A percentile compares a stretch with the other conserved stretches of the same genome.
These are phyloP conservation scores for Medicago arabica DNA, from an alignment of 306 rosid genomes.

Conservation along the genomic window DNA sequence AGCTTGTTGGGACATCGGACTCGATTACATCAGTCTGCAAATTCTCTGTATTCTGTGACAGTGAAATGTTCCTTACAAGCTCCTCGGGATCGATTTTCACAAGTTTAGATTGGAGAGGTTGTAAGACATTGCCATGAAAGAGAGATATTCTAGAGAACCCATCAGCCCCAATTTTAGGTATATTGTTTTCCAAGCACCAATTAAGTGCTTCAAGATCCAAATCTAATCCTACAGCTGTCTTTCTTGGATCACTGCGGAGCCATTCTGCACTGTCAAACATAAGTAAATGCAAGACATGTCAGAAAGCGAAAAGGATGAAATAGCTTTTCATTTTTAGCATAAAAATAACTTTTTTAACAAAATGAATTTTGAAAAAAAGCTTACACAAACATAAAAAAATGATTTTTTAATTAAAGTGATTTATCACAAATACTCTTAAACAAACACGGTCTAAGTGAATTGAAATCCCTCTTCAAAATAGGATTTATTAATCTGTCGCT, in stretches of 20 bases:
- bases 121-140: conserved; percentile 88
- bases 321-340: not conserved
- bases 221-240: conserved; percentile 86
- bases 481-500: conserved; percentile 13
- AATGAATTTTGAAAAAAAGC: too few relatives aligned
- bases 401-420: too few relatives aligned
- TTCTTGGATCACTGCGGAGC: conserved; percentile 79
- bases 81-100: conserved; percentile 56
- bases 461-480: not conserved
- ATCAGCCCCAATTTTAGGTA: conserved; percentile 69
- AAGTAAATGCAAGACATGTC: conserved; percentile 17
- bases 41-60: conserved; percentile 48
- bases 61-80: conserved; percentile 52
- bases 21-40: conserved; percentile 42
- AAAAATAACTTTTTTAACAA: too few relatives aligned
- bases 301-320: not conserved
- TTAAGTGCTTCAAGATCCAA: conserved; percentile 77
- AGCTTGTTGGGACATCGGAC: conserved; percentile 48
- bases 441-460: not conserved
- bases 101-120: conserved; percentile 73
- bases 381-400: too few relatives aligned
- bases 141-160: conserved; percentile 81
- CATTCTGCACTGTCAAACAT: conserved; percentile 71
- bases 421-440: too few relatives aligned
- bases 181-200: conserved; percentile 88